A percentile compares a stretch with the other conserved stretches of the same genome.
These are phyloP conservation scores for Sarocladiaceae sp. DNA, from an alignment of 2,329 filamentous ascomycete species.

Conservation along the genomic window DNA sequence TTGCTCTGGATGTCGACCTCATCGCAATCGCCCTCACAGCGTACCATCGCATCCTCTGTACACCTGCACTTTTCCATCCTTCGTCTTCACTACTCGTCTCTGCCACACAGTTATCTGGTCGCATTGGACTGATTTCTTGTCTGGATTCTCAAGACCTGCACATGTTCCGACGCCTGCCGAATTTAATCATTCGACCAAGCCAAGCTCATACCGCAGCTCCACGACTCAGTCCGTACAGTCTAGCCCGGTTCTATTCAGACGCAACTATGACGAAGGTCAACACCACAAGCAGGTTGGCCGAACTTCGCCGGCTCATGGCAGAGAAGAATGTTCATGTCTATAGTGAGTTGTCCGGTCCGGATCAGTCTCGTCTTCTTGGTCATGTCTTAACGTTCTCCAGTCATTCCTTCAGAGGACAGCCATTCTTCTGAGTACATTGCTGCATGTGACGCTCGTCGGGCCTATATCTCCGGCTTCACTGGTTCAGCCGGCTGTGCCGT, in stretches of 20 bases:
- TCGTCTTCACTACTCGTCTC: no score
- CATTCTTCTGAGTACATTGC: conserved; percentile 98
- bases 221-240: background rate
- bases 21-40: no score
- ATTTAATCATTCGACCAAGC: background rate
- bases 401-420: conserved; percentile 93
- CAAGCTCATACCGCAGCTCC: background rate
- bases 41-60: no score
- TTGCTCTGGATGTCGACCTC: no score
- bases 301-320: conserved; percentile 80
- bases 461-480: conserved; percentile 88
- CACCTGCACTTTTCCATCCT: no score
- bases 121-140: no score
- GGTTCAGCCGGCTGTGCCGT: conserved; percentile 93
- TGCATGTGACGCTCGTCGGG: conserved; percentile 84
- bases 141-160: no score
- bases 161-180: background rate
- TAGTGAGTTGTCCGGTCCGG: conserved; percentile 49
- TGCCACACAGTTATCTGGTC: no score
- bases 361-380: background rate
- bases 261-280: conserved; percentile 47
- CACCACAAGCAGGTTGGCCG: conserved; percentile 68
- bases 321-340: conserved; percentile 85
- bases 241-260: background rate
- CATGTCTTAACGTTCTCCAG: conserved; percentile 38